phyloP scores from a whole-genome alignment of 495 filamentous ascomycete species.

The Tuber indicum region DNA sequence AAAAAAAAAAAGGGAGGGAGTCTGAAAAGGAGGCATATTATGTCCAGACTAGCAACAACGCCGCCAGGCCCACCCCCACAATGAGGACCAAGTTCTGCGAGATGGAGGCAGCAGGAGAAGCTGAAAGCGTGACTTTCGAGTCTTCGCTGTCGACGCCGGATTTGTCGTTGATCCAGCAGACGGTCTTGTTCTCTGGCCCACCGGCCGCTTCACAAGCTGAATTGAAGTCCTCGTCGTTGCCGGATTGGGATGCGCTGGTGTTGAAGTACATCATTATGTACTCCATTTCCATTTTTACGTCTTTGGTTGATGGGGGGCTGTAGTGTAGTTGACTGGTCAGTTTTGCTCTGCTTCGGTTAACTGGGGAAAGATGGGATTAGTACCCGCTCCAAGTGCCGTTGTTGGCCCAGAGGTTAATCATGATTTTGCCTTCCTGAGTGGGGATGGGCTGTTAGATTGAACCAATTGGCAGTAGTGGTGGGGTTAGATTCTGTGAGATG shows the following conservation, averaged over 20 bases:
- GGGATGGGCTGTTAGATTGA: constrained; percentile 5
- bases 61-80: neutral
- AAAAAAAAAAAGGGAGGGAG: neutral
- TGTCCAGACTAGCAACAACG: neutral
- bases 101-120: neutral
- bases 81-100: neutral
- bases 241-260: constrained; percentile 31
- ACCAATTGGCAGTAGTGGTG: neutral
- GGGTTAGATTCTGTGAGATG: constrained; percentile 7
- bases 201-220: constrained; percentile 28
- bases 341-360: neutral
- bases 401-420: constrained; percentile 40
- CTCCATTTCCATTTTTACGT: constrained; percentile 35
- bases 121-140: neutral
- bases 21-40: neutral
- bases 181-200: constrained; percentile 16
- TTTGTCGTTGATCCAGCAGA: constrained; percentile 30
- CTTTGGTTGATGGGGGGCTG: constrained; percentile 33
- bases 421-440: constrained; percentile 27
- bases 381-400: constrained; percentile 39
- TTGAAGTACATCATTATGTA: constrained; percentile 40
- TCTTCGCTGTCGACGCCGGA: constrained; percentile 15
- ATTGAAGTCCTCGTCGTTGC: constrained; percentile 28
- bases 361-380: neutral
- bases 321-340: neutral